Evolutionary conservation across 257 asterid species (phyloP), one percentile per base, ranked within the genome.

Genomic region (Nicotiana undulata): DNA sequence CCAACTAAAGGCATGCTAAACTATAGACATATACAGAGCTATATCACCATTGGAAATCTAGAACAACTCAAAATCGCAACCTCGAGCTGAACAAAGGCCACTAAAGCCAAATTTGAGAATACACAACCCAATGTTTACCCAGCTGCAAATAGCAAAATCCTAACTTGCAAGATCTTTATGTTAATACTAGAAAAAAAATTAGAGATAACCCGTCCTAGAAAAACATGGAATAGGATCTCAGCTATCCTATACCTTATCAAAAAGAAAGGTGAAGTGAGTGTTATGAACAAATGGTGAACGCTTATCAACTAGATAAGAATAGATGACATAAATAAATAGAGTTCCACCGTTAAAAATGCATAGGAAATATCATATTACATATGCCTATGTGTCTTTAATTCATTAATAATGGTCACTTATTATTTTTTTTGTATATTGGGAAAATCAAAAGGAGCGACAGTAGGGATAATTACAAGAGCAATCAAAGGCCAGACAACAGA

Each of bases 401-500:
- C 1, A 32, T 77, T 53, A n/a, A n/a, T n/a, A n/a, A n/a, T n/a
- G n/a, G n/a, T n/a, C n/a, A n/a, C n/a, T n/a, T n/a, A n/a, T 81
- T 56, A 24, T 8, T 80, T 28, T 28, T 20, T 13, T 46, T 16
- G n/a, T 58, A 10, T n/a, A n/a, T 76, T 31, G 26, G 61, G 26
- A 26, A 34, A 2, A 79, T 79, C 32, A 94, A 98, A 98, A 80
- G 98, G 98, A 81, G 97, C 98, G 29, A 81, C 79, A 0, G 77
- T 95, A 4, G 98, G 98, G 82, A 86, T 90, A 55, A 83, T 93
- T 31, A 89, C 92, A 44, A 98, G 98, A 67, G 97, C 97, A 4
- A 83, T 95, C 55, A 95, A 95, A 86, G 98, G 98, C 34, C 98
- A 93, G 79, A 93, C 98, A 4, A 95, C 98, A 4, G 98, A 95